Base-by-base conservation (phyloP, 176 grass and related monocot species). In the Chrysopogon serrulatus region DNA sequence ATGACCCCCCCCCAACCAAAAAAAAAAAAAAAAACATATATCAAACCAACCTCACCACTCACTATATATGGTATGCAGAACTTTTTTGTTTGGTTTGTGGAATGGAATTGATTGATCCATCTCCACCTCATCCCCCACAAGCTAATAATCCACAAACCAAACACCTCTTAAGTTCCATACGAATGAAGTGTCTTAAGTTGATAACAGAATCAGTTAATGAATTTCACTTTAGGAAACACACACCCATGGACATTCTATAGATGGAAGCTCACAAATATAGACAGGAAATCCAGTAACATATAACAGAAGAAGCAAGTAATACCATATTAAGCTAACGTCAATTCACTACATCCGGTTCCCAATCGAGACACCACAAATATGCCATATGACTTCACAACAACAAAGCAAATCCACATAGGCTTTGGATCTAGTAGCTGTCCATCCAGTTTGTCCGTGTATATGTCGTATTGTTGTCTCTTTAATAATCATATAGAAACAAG, bases 261-360 rank as follows among this genome's bases (percentile, higher is more conserved):
- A 48, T 54, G 72, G 57, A 65, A 69, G 35, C 17, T 47, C 19
- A 68, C 72, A 83, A n/a, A 84, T 43, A 63, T 47, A 41, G 68
- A 27, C 59, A 65, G 28, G 30, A 71, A 48, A 19, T 33, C 16
- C 21, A 79, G 60, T 30, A 65, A 13, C 3, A 19, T 18, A 44
- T 33, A 65, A 51, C 32, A 49, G 5, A 72, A 7, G 57, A 36
- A 44, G 19, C 28, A 61, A 32, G 23, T 54, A 31, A 59, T 26
- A 37, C 24, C 33, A 56, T 4, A 77, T 69, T 33, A 51, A 71
- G 68, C 62, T 70, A 72, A 48, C 30, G 51, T 79, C 51, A 49
- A 70, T 24, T 73, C n/a, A 23, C 43, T 35, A 82, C 49, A 23
- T 34, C 30, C 12, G 23, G 36, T 41, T 34, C 23, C 56, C 41